These are phyloP conservation scores for Hymenoscyphus occultus DNA, from an alignment of 2,329 filamentous ascomycete species.

Conservation along the genomic window DNA sequence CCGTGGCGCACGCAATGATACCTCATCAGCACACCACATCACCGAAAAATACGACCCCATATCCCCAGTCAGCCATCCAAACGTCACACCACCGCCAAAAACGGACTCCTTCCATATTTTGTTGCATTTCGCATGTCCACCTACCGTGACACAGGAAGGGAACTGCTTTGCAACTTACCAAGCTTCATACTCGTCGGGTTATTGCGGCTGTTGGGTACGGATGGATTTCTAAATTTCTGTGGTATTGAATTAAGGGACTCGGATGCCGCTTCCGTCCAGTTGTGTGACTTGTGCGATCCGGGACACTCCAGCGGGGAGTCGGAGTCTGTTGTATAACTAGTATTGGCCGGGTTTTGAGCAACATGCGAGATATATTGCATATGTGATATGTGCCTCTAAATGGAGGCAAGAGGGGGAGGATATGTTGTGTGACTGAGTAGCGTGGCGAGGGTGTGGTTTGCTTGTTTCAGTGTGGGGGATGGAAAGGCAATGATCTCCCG, in stretches of 20 bases:
- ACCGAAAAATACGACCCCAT: not conserved
- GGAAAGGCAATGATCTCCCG: slow-evolving; percentile 61
- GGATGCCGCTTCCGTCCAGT: not conserved
- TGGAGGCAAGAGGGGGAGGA: not conserved
- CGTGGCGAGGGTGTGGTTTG: not conserved
- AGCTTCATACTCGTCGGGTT: no score
- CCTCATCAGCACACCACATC: not conserved
- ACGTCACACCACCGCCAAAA: slow-evolving; percentile 3
- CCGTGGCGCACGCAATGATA: not conserved
- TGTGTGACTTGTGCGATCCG: not conserved
- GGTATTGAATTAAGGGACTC: not conserved
- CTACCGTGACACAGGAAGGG: not conserved
- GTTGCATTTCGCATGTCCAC: slow-evolving; percentile 22
- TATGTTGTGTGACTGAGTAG: not conserved
- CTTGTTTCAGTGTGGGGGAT: not conserved
- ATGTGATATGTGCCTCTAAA: not conserved
- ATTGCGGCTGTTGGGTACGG: no score
- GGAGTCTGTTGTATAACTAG: not conserved
- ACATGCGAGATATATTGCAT: not conserved
- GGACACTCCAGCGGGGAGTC: not conserved
- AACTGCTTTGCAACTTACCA: not conserved
- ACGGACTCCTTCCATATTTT: slow-evolving; percentile 9
- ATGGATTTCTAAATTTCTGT: no score
- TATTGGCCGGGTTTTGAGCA: not conserved
- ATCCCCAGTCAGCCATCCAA: not conserved